A percentile compares a stretch with the other conserved stretches of the same genome.
Conservation (phyloP, 441 rosid genomes). For the Corymbia citriodora region DNA sequence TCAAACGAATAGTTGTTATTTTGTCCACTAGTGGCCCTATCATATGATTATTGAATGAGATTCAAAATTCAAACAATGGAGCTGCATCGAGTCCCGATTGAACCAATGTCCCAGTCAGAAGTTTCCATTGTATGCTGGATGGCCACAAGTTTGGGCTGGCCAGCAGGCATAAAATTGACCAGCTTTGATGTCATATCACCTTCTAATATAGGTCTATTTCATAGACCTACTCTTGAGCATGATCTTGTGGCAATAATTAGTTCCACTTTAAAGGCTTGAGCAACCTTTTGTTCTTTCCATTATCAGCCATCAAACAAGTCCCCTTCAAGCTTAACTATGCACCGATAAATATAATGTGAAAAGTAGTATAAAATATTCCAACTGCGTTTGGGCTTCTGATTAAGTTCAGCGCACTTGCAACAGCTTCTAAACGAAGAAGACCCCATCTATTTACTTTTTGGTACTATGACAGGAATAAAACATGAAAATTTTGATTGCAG, state of each 20-base stretch:
- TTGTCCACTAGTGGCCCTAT: background rate
- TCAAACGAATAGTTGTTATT: background rate
- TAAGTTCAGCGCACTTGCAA: background rate
- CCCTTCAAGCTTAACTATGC: background rate
- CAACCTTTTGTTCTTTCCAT: constrained; percentile 1
- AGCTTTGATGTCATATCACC: constrained; percentile 1
- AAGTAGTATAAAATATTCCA: background rate
- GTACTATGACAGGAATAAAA: background rate
- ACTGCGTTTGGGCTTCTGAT: background rate
- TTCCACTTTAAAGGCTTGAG: constrained; percentile 10
- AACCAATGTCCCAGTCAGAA: background rate
- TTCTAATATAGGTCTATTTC: background rate
- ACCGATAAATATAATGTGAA: background rate
- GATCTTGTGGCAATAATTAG: constrained; percentile 14
- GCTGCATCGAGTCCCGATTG: background rate
- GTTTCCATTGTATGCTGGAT: background rate
- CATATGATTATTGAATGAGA: background rate
- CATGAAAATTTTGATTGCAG: background rate
- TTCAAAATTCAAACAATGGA: background rate
- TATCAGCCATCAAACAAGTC: constrained; percentile 14
- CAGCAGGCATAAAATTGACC: constrained; percentile 10
- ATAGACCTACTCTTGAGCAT: constrained; percentile 1
- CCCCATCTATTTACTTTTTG: background rate
- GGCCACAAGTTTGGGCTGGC: constrained; percentile 2
- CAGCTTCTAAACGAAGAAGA: background rate